These are phyloP conservation scores for Decorospora gaudefroyi DNA, from an alignment of 2,329 filamentous ascomycete genomes.

Conservation along the genomic window DNA sequence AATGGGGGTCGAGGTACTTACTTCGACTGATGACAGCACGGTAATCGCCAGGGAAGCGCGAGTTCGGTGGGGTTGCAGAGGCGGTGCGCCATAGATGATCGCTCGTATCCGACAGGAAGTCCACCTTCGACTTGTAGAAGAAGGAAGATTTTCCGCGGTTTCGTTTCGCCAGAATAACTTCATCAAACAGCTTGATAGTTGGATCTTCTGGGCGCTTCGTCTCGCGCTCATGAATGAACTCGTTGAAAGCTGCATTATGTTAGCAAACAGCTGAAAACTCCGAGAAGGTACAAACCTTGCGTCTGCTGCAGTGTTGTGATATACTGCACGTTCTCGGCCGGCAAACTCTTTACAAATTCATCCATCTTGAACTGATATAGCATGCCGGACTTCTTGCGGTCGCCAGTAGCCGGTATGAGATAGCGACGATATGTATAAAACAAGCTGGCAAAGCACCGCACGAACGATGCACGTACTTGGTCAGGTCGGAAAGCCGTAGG, in stretches of 20 bases:
- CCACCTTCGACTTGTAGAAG: conserved; percentile 61
- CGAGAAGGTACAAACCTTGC: conserved; percentile 54
- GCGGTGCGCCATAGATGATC: conserved; percentile 80
- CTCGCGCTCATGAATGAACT: conserved; percentile 84
- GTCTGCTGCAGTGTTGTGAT: conserved; percentile 66
- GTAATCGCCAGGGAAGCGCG: conserved; percentile 61
- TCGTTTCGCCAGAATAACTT: conserved; percentile 79
- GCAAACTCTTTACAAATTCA: conserved; percentile 66
- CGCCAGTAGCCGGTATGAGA: conserved; percentile 61
- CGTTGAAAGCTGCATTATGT: conserved; percentile 65
- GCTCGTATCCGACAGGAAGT: conserved; percentile 71
- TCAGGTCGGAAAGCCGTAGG: conserved; percentile 69
- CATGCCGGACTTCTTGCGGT: conserved; percentile 66
- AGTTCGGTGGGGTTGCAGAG: conserved; percentile 60
- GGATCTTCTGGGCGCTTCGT: conserved; percentile 65
- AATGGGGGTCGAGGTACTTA: conserved; percentile 31
- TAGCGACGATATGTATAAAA: conserved; percentile 71
- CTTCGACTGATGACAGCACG: conserved; percentile 56
- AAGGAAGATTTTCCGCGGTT: conserved; percentile 69
- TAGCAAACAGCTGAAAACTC: conserved; percentile 15
- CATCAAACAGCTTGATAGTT: conserved; percentile 76
- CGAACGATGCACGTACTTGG: conserved; percentile 69
- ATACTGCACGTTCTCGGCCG: conserved; percentile 67
- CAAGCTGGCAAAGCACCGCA: conserved; percentile 69
- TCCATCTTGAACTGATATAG: conserved; percentile 70